Evolutionary conservation across 2,329 filamentous ascomycete species (phyloP).

Genomic region (Alternaria triticimaculans): DNA sequence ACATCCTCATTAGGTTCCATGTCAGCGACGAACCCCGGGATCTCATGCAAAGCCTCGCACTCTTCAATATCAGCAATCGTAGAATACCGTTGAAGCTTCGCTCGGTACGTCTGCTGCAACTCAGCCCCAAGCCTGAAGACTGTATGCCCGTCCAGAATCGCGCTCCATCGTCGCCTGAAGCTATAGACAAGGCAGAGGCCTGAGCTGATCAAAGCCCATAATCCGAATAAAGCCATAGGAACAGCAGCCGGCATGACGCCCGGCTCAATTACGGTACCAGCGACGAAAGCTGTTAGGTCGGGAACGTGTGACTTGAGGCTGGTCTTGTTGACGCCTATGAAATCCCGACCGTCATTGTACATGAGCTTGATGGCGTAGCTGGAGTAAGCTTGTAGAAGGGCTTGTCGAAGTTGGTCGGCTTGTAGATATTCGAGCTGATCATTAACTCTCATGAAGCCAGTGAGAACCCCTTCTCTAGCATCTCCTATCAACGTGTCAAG

Average conservation of each 20-base stretch:
- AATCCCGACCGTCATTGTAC: background rate
- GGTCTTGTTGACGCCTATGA: background rate
- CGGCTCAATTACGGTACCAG: background rate
- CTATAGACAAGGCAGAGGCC: background rate
- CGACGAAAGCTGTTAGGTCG: background rate
- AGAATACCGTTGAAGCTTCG: background rate
- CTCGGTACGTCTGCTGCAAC: background rate
- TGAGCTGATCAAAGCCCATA: background rate
- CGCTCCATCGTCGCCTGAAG: background rate
- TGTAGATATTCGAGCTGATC: background rate
- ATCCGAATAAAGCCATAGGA: background rate
- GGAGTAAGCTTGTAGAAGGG: background rate
- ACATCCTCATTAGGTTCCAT: background rate
- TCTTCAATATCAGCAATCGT: background rate
- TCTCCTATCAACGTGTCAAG: background rate
- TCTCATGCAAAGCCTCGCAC: background rate
- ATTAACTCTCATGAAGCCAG: background rate
- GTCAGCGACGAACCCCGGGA: background rate
- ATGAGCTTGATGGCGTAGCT: background rate
- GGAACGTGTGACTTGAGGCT: background rate
- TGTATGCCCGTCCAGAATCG: background rate
- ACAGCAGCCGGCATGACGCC: background rate
- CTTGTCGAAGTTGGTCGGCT: background rate
- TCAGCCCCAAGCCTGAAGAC: background rate
- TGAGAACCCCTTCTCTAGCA: too few species aligned